phyloP scores from a whole-genome alignment of 768 basidiomycete species.

The Termitomyces sp. region DNA sequence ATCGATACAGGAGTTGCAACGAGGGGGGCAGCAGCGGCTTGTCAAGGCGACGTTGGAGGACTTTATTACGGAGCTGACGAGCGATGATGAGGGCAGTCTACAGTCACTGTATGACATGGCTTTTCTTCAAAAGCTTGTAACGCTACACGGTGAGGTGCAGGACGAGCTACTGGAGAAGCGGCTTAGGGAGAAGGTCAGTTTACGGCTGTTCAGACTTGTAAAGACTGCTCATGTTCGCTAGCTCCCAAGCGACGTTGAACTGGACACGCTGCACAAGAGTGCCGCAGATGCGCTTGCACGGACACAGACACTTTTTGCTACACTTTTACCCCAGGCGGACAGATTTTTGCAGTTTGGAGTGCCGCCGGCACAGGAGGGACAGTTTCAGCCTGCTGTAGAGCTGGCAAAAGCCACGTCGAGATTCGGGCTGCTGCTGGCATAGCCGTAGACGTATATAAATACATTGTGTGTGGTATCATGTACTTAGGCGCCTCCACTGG shows the following conservation, averaged over 20 bases:
- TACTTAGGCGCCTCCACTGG: constrained; percentile 73
- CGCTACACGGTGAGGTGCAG: constrained; percentile 31
- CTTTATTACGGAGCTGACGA: constrained; percentile 34
- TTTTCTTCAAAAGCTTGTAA: constrained; percentile 43
- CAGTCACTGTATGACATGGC: constrained; percentile 44
- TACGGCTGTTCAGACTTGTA: neutral
- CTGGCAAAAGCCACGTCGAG: constrained; percentile 69
- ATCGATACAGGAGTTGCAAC: constrained; percentile 50
- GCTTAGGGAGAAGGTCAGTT: constrained; percentile 18
- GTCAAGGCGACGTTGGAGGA: constrained; percentile 36
- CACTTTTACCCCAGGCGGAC: constrained; percentile 47
- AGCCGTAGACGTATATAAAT: constrained; percentile 21
- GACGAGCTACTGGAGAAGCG: constrained; percentile 27
- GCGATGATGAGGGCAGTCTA: constrained; percentile 23
- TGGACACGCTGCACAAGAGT: constrained; percentile 14
- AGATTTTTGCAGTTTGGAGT: constrained; percentile 49
- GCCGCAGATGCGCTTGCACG: constrained; percentile 47
- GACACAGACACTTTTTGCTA: constrained; percentile 60
- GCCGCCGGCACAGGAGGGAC: constrained; percentile 44
- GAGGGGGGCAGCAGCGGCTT: constrained; percentile 33
- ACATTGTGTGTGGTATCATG: constrained; percentile 14
- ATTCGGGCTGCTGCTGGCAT: constrained; percentile 65
- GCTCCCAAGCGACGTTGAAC: constrained; percentile 13
- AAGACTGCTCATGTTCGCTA: constrained; percentile 10
- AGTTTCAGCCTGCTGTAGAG: constrained; percentile 57